Evolutionary conservation across 2,329 filamentous ascomycete species (phyloP), one percentile per base, ranked within the genome.

Genomic region (Coniochaeta prunicola): DNA sequence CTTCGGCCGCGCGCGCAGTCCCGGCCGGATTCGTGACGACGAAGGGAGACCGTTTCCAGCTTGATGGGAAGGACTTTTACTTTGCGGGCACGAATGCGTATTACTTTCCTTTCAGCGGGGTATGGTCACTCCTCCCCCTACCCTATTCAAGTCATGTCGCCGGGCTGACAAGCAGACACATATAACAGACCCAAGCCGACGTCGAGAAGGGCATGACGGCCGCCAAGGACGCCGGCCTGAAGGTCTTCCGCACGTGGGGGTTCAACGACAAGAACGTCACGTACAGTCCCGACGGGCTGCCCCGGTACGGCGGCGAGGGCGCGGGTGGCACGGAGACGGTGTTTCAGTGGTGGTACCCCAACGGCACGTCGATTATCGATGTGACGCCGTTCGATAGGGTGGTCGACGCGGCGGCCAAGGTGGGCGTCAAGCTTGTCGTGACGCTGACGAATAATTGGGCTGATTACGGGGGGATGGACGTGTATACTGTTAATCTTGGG

Each of bases 401-500:
- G 3, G 76, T 83, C 21, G 66, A 74, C 17, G 78, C 77, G 0
- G 80, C 81, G 0, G 72, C 75, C 36, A 77, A 77, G 38, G 71
- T 72, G 0, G 76, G 75, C 53, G 76, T 81, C 61, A 83, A 83
- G 70, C 72, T 84, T 2, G 71, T 84, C 33, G 70, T 84, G 13
- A 74, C 80, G 0, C 65, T 84, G 59, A 83, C 80, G 0, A 84
- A 84, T 69, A 82, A 83, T 57, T 84, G 81, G 53, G 53, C 53
- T 6, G 80, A 83, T 58, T 84, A 83, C 57, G 80, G 81, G 19
- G 81, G 81, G n/a, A 82, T 83, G 79, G 80, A 83, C 34, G 77
- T 83, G 0, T 84, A 83, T 61, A 83, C 80, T 0, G 73, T 78
- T n/a, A 82, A 84, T 59, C 73, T 81, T 0, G 80, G 80, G 0